A percentile compares a stretch with the other conserved stretches of the same genome.
phyloP scores from a whole-genome alignment of 1,139 yeast species.

The Debaryomyces subglobosus region DNA sequence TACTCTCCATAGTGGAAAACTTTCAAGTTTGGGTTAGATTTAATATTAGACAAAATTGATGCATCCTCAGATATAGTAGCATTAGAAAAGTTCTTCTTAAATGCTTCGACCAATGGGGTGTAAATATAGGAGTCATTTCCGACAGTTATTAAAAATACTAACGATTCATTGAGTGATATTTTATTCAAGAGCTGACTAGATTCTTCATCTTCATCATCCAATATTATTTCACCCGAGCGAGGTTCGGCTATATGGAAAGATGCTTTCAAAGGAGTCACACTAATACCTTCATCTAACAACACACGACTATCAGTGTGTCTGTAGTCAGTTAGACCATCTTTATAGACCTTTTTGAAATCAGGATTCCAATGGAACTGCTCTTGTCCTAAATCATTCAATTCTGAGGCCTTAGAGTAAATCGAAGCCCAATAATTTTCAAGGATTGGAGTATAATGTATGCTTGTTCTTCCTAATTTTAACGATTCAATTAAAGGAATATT shows the following conservation, averaged over 20 bases:
- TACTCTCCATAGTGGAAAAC: constrained; percentile 86
- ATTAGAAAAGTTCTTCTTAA: constrained; percentile 32
- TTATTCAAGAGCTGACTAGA: constrained; percentile 2
- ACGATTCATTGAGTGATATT: constrained; percentile 26
- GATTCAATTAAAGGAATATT: constrained; percentile 73
- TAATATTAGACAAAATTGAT: constrained; percentile 23
- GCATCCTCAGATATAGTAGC: constrained; percentile 30
- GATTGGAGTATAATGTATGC: constrained; percentile 73
- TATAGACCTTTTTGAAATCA: constrained; percentile 69
- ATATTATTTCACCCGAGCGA: constrained; percentile 56
- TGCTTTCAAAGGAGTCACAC: constrained; percentile 87
- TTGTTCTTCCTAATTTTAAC: constrained; percentile 55
- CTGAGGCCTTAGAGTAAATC: constrained; percentile 38
- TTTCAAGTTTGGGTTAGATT: constrained; percentile 20
- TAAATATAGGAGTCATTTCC: constrained; percentile 56
- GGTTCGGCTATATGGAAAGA: constrained; percentile 61
- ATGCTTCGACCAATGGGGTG: constrained; percentile 53
- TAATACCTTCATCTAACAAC: constrained; percentile 51
- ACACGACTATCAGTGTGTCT: constrained; percentile 62
- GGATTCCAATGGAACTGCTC: constrained; percentile 77
- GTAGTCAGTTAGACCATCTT: constrained; percentile 55
- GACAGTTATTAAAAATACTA: constrained; percentile 33
- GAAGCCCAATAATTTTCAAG: constrained; percentile 80
- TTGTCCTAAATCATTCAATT: constrained; percentile 28
- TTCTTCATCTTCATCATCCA: constrained; percentile 30